Evolutionary conservation across 352 stramenopile species (phyloP).

Genomic region (Pythium vanterpoolii): DNA sequence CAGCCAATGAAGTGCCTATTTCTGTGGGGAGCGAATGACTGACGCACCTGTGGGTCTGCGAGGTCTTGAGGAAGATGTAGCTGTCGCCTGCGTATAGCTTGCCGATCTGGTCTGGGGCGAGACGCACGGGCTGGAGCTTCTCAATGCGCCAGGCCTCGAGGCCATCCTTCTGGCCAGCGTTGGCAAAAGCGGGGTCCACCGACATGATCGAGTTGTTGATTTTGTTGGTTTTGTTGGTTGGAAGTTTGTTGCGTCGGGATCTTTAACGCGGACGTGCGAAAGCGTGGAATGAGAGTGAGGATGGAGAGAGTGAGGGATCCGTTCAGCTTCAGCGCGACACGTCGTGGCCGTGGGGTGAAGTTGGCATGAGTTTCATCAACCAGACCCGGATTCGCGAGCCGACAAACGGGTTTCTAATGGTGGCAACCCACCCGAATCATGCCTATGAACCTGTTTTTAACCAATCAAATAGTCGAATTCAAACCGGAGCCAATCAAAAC

Average conservation of each 20-base stretch:
- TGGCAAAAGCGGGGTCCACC: constrained; percentile 55
- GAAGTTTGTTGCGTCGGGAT: neutral
- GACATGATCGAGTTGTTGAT: constrained; percentile 40
- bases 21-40: too few species aligned
- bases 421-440: neutral
- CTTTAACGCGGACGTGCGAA: neutral
- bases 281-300: constrained; percentile 12
- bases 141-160: constrained; percentile 86
- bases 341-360: neutral
- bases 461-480: neutral
- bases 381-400: neutral
- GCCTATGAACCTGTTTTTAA: neutral
- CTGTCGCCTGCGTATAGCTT: constrained; percentile 95
- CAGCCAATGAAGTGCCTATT: too few species aligned
- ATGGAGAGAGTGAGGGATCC: neutral
- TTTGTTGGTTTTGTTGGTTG: neutral
- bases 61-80: constrained; percentile 95
- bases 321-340: constrained; percentile 15
- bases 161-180: constrained; percentile 56
- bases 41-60: constrained; percentile 37
- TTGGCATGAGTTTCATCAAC: constrained; percentile 2
- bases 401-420: neutral
- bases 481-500: neutral
- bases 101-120: constrained; percentile 57
- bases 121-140: constrained; percentile 64